These are phyloP conservation scores for Nemania abortiva DNA, from an alignment of 2,329 filamentous ascomycete species.

Conservation along the genomic window DNA sequence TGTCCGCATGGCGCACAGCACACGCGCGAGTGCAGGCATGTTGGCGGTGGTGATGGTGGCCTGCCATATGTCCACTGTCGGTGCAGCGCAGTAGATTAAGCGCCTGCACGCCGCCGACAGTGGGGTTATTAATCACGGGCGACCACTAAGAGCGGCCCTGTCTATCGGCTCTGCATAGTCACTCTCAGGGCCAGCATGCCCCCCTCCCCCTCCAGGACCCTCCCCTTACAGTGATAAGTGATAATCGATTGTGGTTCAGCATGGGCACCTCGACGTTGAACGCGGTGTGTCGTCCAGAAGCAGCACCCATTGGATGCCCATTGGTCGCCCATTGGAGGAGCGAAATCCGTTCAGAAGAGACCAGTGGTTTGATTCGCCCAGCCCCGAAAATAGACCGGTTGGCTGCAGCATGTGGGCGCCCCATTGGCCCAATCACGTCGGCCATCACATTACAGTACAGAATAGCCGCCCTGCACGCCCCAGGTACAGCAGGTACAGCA, in stretches of 20 bases:
- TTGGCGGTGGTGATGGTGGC: slow-evolving; percentile 38
- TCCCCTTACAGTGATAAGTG: slow-evolving; percentile 9
- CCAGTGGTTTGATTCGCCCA: slow-evolving; percentile 44
- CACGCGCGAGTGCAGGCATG: slow-evolving; percentile 17
- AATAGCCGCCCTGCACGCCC: slow-evolving; percentile 38
- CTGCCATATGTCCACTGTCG: slow-evolving; percentile 34
- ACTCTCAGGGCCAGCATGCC: slow-evolving; percentile 33
- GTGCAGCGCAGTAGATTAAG: slow-evolving; percentile 44
- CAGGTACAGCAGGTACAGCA: background rate
- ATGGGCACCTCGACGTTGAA: slow-evolving; percentile 24
- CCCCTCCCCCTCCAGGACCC: slow-evolving; percentile 4
- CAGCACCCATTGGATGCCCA: slow-evolving; percentile 10
- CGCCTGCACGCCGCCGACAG: slow-evolving; percentile 43
- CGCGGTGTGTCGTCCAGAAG: slow-evolving; percentile 23
- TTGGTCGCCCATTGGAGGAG: slow-evolving; percentile 17
- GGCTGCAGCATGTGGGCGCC: slow-evolving; percentile 41
- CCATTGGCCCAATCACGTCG: slow-evolving; percentile 44
- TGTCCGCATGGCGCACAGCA: slow-evolving; percentile 37
- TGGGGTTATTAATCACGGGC: slow-evolving; percentile 43
- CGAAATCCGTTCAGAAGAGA: slow-evolving; percentile 27
- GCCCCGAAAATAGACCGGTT: slow-evolving; percentile 45
- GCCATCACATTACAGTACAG: slow-evolving; percentile 46
- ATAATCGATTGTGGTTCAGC: slow-evolving; percentile 7
- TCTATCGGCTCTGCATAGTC: slow-evolving; percentile 29
- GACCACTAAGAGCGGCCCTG: slow-evolving; percentile 42